phyloP scores from a whole-genome alignment of 805 yeast species.

The Ogataea glucozyma region DNA sequence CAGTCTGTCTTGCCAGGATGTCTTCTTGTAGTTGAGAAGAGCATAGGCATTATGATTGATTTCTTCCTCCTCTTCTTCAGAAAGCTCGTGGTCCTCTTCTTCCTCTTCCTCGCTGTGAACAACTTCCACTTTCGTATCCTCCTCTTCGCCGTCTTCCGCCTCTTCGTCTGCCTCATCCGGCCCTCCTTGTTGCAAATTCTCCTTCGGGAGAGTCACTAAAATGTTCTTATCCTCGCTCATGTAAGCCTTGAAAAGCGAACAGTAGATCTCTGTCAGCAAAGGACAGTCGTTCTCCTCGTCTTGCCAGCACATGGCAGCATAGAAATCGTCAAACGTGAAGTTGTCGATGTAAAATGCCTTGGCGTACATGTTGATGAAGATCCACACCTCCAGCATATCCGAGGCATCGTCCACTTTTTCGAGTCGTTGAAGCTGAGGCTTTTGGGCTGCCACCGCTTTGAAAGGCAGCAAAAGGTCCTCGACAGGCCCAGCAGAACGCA shows the following conservation, averaged over 20 bases:
- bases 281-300: conserved; percentile 47
- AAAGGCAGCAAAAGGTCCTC: conserved; percentile 37
- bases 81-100: conserved; percentile 26
- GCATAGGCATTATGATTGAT: conserved; percentile 45
- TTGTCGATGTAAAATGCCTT: conserved; percentile 65
- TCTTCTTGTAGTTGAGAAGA: conserved; percentile 56
- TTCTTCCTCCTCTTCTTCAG: conserved; percentile 34
- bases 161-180: conserved; percentile 27
- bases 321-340: conserved; percentile 77
- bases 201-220: conserved; percentile 30
- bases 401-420: conserved; percentile 29
- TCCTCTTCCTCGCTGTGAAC: conserved; percentile 27
- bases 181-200: conserved; percentile 25
- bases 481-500: conserved; percentile 22
- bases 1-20: conserved; percentile 77
- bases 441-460: conserved; percentile 21
- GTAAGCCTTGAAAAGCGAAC: conserved; percentile 59
- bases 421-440: conserved; percentile 31
- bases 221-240: conserved; percentile 42
- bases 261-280: conserved; percentile 65
- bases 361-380: conserved; percentile 70
- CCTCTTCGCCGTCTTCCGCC: conserved; percentile 26
- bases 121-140: conserved; percentile 8
- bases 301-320: conserved; percentile 55
- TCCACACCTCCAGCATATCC: conserved; percentile 69